phyloP scores from a whole-genome alignment of 2,329 filamentous ascomycete species.

The Arthrocladium fulminans region DNA sequence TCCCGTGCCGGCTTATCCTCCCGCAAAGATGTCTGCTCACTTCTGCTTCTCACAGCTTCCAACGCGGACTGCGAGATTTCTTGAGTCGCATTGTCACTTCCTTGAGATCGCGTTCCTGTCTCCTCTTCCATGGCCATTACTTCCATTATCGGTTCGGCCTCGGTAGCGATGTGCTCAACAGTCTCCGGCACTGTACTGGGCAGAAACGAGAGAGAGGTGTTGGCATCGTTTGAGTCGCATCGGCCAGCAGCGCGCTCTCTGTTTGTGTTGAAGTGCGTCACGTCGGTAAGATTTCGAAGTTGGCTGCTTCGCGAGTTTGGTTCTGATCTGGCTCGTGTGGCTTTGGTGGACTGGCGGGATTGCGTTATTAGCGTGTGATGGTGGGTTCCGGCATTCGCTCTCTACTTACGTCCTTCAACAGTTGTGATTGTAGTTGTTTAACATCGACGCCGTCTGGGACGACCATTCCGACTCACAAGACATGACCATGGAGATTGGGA shows the following conservation, averaged over 20 bases:
- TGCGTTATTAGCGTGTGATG: background rate
- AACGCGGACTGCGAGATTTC: constrained; percentile 38
- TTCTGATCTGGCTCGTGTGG: background rate
- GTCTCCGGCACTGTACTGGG: constrained; percentile 19
- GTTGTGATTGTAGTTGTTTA: background rate
- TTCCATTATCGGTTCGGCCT: constrained; percentile 6
- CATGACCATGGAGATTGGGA: background rate
- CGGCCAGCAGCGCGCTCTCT: background rate
- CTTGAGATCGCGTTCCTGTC: constrained; percentile 19
- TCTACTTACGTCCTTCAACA: background rate
- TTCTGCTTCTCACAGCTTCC: constrained; percentile 32
- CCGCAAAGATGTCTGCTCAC: constrained; percentile 26
- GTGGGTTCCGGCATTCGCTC: background rate
- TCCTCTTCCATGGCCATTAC: constrained; percentile 1
- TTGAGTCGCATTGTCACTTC: constrained; percentile 36
- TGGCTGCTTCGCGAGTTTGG: background rate
- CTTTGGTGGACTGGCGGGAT: background rate
- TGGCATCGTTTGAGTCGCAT: background rate
- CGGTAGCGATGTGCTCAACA: constrained; percentile 15
- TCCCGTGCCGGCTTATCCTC: constrained; percentile 6
- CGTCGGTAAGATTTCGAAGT: background rate
- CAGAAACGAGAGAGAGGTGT: constrained; percentile 1
- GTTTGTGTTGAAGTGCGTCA: background rate
- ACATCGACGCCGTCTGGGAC: background rate
- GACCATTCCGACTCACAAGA: background rate